Evolutionary conservation across 2,329 filamentous ascomycete genomes (phyloP).

Genomic region (Rutstroemia sp.): DNA sequence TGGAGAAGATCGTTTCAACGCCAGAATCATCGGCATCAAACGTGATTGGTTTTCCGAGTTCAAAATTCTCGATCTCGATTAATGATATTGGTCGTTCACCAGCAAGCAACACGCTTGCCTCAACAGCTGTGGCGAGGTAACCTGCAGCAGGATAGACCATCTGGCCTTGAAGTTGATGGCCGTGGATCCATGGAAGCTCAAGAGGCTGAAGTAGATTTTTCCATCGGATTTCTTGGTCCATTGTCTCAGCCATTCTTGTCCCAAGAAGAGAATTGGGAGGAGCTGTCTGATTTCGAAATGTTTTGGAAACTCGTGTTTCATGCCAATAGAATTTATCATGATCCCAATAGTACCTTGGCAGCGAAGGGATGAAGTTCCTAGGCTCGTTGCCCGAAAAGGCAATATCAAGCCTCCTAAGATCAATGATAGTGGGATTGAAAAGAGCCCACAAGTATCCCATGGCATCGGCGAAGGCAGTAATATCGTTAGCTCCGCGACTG

Average conservation of each 20-base stretch:
- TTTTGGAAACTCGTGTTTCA: slow-evolving; percentile 10
- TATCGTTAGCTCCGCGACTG: slow-evolving; percentile 8
- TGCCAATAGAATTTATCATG: slow-evolving; percentile 11
- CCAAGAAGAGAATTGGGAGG: slow-evolving; percentile 15
- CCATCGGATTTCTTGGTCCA: slow-evolving; percentile 34
- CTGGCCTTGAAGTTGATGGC: slow-evolving; percentile 34
- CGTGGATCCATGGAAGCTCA: slow-evolving; percentile 37
- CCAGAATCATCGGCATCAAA: neutral
- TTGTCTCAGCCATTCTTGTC: slow-evolving; percentile 35
- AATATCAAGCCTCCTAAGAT: neutral
- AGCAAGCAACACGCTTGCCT: slow-evolving; percentile 36
- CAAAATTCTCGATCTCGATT: neutral
- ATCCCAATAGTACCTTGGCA: slow-evolving; percentile 14
- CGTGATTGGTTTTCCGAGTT: neutral
- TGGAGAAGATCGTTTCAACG: neutral
- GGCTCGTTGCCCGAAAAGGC: neutral
- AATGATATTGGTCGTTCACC: neutral
- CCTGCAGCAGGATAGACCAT: slow-evolving; percentile 39
- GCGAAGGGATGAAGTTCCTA: neutral
- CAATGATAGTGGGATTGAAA: slow-evolving; percentile 13
- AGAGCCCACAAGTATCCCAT: slow-evolving; percentile 22
- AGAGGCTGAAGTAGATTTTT: slow-evolving; percentile 12
- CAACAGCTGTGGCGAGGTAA: slow-evolving; percentile 40
- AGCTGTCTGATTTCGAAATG: neutral
- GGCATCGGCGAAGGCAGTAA: slow-evolving; percentile 14